Evolutionary conservation across 2,329 filamentous ascomycete genomes (phyloP).

Genomic region (Aciculosporium take): DNA sequence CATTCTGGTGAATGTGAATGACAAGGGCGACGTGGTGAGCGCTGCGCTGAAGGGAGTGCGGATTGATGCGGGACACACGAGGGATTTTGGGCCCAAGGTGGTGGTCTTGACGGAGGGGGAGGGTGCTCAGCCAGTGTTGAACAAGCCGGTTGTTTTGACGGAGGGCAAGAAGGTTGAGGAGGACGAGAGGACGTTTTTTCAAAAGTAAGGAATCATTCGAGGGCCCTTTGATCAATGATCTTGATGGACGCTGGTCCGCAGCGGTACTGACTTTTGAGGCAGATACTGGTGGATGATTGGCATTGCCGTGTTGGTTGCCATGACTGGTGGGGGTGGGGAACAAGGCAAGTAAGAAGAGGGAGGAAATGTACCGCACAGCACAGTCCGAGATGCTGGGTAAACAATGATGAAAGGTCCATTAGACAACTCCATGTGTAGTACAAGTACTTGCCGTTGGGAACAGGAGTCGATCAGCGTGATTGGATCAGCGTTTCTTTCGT

Average conservation of each 20-base stretch:
- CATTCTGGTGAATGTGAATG: slow-evolving; percentile 37
- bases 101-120: slow-evolving; percentile 30
- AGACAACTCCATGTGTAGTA: not conserved
- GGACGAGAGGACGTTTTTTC: slow-evolving; percentile 49
- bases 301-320: slow-evolving; percentile 36
- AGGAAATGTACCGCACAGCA: slow-evolving; percentile 6
- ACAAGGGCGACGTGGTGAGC: slow-evolving; percentile 30
- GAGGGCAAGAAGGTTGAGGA: slow-evolving; percentile 44
- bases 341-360: slow-evolving; percentile 33
- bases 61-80: slow-evolving; percentile 49
- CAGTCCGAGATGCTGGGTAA: not conserved
- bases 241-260: not conserved
- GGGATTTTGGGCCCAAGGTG: slow-evolving; percentile 50
- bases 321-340: slow-evolving; percentile 34
- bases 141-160: slow-evolving; percentile 48
- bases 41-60: slow-evolving; percentile 39
- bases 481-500: too few relatives aligned
- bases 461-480: too few relatives aligned
- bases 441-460: too few relatives aligned
- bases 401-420: not conserved
- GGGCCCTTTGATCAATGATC: slow-evolving; percentile 9
- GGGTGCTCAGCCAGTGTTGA: slow-evolving; percentile 44
- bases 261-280: slow-evolving; percentile 15
- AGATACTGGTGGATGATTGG: slow-evolving; percentile 56
- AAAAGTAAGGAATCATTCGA: too few relatives aligned